These are phyloP conservation scores for Kodamaea hsintzibuensis DNA, from an alignment of 805 yeast species.

Conservation along the genomic window DNA sequence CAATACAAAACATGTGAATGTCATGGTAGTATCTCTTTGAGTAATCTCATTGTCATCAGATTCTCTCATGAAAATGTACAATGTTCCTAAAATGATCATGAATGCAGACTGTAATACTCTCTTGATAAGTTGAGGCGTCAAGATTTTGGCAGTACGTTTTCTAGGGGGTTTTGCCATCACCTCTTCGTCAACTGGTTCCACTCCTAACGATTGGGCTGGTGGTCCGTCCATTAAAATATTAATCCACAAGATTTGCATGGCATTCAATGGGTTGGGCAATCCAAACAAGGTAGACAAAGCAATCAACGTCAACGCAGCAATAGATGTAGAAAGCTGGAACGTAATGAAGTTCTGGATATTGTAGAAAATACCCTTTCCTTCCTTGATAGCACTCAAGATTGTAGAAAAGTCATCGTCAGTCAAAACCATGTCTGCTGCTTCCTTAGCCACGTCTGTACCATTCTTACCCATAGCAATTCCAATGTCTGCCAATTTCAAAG, in stretches of 20 bases:
- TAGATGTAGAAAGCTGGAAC: constrained; percentile 92
- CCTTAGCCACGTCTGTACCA: constrained; percentile 98
- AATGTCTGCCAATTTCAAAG: constrained; percentile 90
- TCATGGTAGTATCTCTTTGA: constrained; percentile 97
- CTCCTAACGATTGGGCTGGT: constrained; percentile 97
- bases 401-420: constrained; percentile 97
- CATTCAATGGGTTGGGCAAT: constrained; percentile 91
- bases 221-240: constrained; percentile 99
- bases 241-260: constrained; percentile 98
- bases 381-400: constrained; percentile 75
- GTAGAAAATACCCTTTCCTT: constrained; percentile 95
- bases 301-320: constrained; percentile 89
- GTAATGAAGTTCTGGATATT: constrained; percentile 94
- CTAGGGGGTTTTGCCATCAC: constrained; percentile 98
- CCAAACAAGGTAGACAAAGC: constrained; percentile 86
- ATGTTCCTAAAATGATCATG: constrained; percentile 81
- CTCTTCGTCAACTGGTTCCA: constrained; percentile 94
- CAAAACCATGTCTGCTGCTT: constrained; percentile 96
- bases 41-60: constrained; percentile 84
- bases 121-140: constrained; percentile 66
- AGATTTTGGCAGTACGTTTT: constrained; percentile 77
- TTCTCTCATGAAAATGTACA: constrained; percentile 81
- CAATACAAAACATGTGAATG: constrained; percentile 93
- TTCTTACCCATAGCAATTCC: constrained; percentile 92
- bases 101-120: constrained; percentile 76